phyloP scores from a whole-genome alignment of 495 filamentous ascomycete species.

The Penicillium waksmanii region DNA sequence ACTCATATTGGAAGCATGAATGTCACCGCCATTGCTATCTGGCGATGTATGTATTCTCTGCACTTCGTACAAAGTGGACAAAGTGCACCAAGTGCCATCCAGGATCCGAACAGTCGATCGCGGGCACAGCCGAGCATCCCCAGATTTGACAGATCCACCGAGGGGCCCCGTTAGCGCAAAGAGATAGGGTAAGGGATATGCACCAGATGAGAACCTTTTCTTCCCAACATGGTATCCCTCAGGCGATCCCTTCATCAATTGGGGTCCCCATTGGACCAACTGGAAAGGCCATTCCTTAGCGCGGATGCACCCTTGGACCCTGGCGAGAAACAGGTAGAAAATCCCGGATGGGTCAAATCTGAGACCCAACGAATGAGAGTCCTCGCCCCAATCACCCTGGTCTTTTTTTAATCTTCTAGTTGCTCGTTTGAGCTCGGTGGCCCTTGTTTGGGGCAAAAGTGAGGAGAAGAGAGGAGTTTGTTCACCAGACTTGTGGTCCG shows the following conservation, averaged over 20 bases:
- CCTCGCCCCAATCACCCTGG: conserved; percentile 10
- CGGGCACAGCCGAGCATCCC: conserved; percentile 15
- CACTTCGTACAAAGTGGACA: not conserved
- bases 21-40: not conserved
- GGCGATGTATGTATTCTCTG: not conserved
- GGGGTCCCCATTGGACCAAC: not conserved
- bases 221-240: no score
- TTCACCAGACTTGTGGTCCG: no score
- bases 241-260: not conserved
- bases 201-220: no score
- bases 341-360: conserved; percentile 14
- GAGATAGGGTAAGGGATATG: not conserved
- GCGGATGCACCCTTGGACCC: not conserved
- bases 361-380: conserved; percentile 34
- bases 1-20: no score
- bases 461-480: not conserved
- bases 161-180: conserved; percentile 1
- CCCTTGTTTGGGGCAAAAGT: not conserved
- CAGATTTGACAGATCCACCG: conserved; percentile 30
- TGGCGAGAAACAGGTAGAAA: conserved; percentile 8
- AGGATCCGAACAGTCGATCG: not conserved
- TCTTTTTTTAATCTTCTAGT: conserved; percentile 7
- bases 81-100: not conserved
- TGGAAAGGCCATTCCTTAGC: not conserved
- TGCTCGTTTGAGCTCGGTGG: not conserved